phyloP scores from a whole-genome alignment of 176 grass and related monocot species.

The Carex pumila region DNA sequence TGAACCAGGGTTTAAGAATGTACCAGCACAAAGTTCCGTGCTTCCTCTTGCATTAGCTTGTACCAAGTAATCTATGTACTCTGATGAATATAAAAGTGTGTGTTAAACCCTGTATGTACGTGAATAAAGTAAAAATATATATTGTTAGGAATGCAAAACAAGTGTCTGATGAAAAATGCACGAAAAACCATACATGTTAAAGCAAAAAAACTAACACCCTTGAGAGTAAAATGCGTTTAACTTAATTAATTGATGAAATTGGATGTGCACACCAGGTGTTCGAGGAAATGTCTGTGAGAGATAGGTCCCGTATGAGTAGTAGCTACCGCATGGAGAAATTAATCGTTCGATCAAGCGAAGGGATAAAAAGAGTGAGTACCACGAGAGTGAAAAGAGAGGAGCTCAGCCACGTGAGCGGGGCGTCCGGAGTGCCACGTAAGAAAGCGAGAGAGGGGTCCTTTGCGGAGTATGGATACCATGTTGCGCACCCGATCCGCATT shows the following conservation, averaged over 20 bases:
- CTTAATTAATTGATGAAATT: background rate
- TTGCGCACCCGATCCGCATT: slow-evolving; percentile 86
- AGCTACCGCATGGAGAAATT: background rate
- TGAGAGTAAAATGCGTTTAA: background rate
- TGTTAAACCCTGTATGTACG: background rate
- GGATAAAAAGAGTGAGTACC: slow-evolving; percentile 15
- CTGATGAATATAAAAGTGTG: slow-evolving; percentile 24
- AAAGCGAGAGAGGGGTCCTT: slow-evolving; percentile 53
- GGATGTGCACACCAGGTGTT: background rate
- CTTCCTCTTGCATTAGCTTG: slow-evolving; percentile 55
- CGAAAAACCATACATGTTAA: background rate
- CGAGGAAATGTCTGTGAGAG: background rate
- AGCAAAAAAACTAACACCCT: background rate
- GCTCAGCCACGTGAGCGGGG: slow-evolving; percentile 48
- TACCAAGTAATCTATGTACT: slow-evolving; percentile 75
- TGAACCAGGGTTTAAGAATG: slow-evolving; percentile 78
- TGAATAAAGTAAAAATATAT: background rate
- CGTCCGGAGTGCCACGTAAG: slow-evolving; percentile 65
- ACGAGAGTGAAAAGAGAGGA: slow-evolving; percentile 65
- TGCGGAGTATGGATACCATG: slow-evolving; percentile 89
- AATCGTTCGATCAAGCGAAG: background rate
- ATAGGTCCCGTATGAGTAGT: background rate
- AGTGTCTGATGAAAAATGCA: background rate
- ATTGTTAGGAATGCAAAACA: background rate
- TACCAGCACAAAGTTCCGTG: slow-evolving; percentile 54